Percentiles rank a stretch among this genome's conserved stretches.
These are phyloP conservation scores for Strobilomyces confusus DNA, from an alignment of 768 basidiomycete genomes.

Conservation along the genomic window DNA sequence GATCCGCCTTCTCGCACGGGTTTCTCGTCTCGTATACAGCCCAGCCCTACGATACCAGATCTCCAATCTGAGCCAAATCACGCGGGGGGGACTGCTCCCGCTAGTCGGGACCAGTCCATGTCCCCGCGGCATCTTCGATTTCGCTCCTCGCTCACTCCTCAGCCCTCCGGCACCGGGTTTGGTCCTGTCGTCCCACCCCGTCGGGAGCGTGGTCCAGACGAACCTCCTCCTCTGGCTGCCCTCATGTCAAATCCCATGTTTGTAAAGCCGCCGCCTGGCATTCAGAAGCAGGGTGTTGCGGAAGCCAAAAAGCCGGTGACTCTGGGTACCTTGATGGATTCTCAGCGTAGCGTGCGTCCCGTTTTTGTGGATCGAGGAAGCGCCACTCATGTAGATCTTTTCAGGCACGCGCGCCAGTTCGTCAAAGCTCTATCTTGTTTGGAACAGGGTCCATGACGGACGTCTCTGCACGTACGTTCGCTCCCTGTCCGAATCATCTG, in stretches of 20 bases:
- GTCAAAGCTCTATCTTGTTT: slow-evolving; percentile 52
- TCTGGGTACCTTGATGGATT: slow-evolving; percentile 55
- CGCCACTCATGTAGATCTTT: slow-evolving; percentile 2
- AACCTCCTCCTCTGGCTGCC: slow-evolving; percentile 63
- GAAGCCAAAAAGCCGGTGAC: slow-evolving; percentile 39
- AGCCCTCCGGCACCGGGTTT: slow-evolving; percentile 44
- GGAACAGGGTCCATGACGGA: slow-evolving; percentile 35
- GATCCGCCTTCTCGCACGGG: slow-evolving; percentile 48
- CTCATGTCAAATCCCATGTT: slow-evolving; percentile 67
- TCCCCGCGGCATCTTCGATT: slow-evolving; percentile 47
- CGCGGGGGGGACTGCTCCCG: slow-evolving; percentile 15
- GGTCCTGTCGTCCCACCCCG: slow-evolving; percentile 39
- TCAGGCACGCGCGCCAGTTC: slow-evolving; percentile 47
- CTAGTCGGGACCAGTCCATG: slow-evolving; percentile 42
- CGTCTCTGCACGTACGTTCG: slow-evolving; percentile 30
- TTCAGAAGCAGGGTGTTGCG: slow-evolving; percentile 18
- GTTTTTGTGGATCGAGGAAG: neutral
- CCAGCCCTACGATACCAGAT: slow-evolving; percentile 35
- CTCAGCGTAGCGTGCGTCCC: slow-evolving; percentile 50
- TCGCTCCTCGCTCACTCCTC: slow-evolving; percentile 69
- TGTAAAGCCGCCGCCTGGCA: slow-evolving; percentile 52
- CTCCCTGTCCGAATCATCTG: slow-evolving; percentile 1
- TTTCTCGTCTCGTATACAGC: slow-evolving; percentile 23
- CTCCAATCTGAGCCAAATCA: slow-evolving; percentile 21
- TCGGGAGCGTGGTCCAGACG: slow-evolving; percentile 51